phyloP scores from a whole-genome alignment of 345 rosid species.

The Luvunga scandens region DNA sequence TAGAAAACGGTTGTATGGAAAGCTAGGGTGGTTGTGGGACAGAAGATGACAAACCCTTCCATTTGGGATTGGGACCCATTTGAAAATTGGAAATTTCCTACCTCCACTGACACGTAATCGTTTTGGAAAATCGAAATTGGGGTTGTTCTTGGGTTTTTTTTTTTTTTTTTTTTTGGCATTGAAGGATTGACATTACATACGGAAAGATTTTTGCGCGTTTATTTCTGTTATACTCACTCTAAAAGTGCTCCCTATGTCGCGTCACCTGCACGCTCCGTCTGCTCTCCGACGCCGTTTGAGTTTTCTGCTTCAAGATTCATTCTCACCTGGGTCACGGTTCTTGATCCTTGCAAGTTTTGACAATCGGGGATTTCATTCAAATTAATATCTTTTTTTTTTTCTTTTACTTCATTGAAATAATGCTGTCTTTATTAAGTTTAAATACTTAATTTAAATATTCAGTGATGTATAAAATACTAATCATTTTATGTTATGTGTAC shows the following conservation, averaged over 20 bases:
- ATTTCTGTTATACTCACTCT: background rate
- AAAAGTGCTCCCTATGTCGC: background rate
- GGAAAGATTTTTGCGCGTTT: conserved; percentile 3
- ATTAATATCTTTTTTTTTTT: no score
- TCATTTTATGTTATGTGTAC: no score
- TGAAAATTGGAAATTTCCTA: background rate
- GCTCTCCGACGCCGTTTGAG: background rate
- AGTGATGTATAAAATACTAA: no score
- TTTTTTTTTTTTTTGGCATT: no score
- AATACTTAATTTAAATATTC: no score
- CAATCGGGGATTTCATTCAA: no score
- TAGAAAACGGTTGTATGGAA: background rate
- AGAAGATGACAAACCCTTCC: background rate
- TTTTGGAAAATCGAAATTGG: background rate
- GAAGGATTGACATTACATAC: no score
- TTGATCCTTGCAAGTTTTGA: no score
- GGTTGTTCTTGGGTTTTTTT: no score
- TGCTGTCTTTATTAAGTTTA: no score
- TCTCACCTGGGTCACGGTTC: no score
- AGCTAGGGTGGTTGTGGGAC: background rate
- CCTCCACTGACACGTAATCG: conserved; percentile 6
- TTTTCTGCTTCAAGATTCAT: background rate
- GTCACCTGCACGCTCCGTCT: conserved; percentile 3
- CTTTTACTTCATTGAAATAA: no score
- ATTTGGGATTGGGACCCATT: background rate